Conservation (phyloP, 805 yeast genomes). For the Candida sithepensis region DNA sequence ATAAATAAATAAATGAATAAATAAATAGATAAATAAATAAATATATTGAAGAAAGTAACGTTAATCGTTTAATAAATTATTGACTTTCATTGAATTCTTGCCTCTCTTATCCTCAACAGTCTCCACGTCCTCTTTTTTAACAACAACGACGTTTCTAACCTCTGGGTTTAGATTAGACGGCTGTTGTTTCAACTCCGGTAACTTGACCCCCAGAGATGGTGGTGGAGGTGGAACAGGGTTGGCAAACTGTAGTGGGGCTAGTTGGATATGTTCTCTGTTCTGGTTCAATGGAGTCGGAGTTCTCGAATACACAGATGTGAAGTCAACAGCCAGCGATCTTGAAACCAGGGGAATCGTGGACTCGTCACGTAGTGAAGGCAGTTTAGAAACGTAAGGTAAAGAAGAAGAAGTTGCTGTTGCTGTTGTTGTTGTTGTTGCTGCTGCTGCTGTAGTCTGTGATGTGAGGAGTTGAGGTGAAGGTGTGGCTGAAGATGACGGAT, state of each 20-base stretch:
- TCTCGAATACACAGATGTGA: slow-evolving; percentile 9
- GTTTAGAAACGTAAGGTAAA: not conserved
- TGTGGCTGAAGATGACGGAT: not conserved
- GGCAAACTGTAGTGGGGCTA: not conserved
- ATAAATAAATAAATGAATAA: too few relatives aligned
- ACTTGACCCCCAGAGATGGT: too few relatives aligned
- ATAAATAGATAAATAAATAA: too few relatives aligned
- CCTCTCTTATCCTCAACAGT: not conserved
- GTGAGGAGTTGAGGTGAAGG: not conserved
- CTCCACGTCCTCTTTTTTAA: not conserved
- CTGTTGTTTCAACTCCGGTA: too few relatives aligned
- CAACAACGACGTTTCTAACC: not conserved
- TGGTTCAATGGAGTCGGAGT: not conserved
- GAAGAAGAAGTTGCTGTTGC: too few relatives aligned
- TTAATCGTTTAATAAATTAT: not conserved
- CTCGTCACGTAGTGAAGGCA: not conserved
- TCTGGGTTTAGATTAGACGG: not conserved
- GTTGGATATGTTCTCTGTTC: not conserved
- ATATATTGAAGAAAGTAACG: too few relatives aligned
- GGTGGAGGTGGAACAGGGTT: too few relatives aligned
- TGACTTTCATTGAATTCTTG: not conserved
- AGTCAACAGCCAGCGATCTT: slow-evolving; percentile 13
- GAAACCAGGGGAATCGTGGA: not conserved
- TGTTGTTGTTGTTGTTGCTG: too few relatives aligned
- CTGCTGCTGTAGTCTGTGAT: not conserved